Conservation (phyloP, 345 rosid genomes). For the Eucalyptus victrix region DNA sequence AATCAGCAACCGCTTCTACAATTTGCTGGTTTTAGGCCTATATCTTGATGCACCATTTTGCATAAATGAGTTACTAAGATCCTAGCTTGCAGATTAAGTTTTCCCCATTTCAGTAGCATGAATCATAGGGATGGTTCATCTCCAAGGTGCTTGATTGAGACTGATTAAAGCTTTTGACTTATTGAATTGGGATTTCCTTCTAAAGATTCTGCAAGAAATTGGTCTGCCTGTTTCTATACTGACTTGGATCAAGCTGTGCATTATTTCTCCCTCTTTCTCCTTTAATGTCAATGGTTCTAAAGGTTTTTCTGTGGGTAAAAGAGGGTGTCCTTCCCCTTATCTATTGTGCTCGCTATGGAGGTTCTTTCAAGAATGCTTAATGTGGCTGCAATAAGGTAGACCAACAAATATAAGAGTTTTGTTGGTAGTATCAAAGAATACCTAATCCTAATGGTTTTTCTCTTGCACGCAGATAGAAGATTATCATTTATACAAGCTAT, state of each 20-base stretch:
- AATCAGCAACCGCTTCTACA: not conserved
- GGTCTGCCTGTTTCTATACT: not conserved
- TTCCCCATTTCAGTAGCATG: not conserved
- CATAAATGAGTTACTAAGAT: not conserved
- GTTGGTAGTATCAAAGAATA: not conserved
- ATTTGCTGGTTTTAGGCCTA: not conserved
- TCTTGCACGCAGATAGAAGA: not conserved
- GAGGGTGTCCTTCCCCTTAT: not conserved
- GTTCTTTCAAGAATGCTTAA: not conserved
- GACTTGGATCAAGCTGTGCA: not conserved
- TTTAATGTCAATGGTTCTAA: not conserved
- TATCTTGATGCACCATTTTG: not conserved
- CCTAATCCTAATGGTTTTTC: not conserved
- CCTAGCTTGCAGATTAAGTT: not conserved
- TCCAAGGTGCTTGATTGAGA: not conserved
- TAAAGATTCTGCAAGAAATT: not conserved
- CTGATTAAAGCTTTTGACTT: not conserved
- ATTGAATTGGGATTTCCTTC: not conserved
- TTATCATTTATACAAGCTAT: not conserved
- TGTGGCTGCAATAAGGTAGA: not conserved
- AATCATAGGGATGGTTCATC: not conserved
- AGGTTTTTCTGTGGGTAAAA: not conserved
- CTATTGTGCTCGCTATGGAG: not conserved
- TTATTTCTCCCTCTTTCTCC: not conserved
- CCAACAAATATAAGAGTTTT: not conserved